Conservation (phyloP, 257 asterid species). For the Schizonepeta tenuifolia region DNA sequence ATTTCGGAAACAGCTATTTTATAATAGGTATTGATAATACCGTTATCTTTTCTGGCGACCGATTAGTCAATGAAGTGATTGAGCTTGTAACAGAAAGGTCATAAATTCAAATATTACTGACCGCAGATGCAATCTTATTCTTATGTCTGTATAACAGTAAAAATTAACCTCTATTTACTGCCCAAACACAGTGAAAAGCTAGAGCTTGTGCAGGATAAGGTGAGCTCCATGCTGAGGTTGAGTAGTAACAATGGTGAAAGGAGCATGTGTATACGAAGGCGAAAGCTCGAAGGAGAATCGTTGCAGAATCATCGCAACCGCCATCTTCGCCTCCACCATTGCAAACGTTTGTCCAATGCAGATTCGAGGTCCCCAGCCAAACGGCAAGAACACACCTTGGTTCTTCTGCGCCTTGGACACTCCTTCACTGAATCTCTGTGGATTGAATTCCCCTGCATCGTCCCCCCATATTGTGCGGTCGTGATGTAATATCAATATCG, state of each 20-base stretch:
- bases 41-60: too few relatives aligned
- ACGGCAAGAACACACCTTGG: neutral
- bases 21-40: too few relatives aligned
- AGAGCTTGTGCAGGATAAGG: neutral
- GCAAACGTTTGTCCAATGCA: neutral
- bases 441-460: slow-evolving; percentile 45
- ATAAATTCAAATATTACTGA: too few relatives aligned
- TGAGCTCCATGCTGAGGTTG: neutral
- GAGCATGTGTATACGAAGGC: slow-evolving; percentile 2
- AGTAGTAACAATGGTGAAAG: neutral
- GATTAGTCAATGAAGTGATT: too few relatives aligned
- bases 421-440: neutral
- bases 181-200: neutral
- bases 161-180: too few relatives aligned
- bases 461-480: slow-evolving; percentile 45
- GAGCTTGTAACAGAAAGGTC: too few relatives aligned
- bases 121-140: too few relatives aligned
- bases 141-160: too few relatives aligned
- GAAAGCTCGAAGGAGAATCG: neutral
- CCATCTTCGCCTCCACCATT: neutral
- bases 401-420: slow-evolving; percentile 3
- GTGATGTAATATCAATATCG: slow-evolving; percentile 34
- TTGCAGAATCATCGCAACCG: neutral
- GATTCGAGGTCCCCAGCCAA: neutral
- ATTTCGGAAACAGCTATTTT: too few relatives aligned